Base-by-base conservation (phyloP, 495 filamentous ascomycete species). In the Podospora pseudocomata region DNA sequence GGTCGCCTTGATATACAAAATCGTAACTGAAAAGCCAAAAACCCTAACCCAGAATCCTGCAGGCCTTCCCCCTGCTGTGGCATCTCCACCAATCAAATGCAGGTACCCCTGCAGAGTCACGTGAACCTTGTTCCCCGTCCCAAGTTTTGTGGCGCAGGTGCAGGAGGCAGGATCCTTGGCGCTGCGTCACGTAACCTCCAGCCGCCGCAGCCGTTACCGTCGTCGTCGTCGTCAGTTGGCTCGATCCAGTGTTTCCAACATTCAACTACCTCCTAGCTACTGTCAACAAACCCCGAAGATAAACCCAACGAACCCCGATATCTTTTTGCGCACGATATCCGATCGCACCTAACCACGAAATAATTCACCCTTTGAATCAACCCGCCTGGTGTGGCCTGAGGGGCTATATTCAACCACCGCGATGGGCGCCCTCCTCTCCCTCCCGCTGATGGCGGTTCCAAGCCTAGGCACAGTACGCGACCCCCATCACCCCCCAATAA, bases 341-440 rank as follows among this genome's bases (percentile, higher is more conserved):
- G 19, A 58, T 58, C n/a, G n/a, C 15, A 27, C 23, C 23, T 15
- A 58, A 58, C 56, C 19, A 4, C 3, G 4, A 16, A 2, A 4
- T 30, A 9, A 6, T 61, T 27, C 23, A 7, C 23, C 5, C 4
- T 61, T 30, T 73, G 60, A 73, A 63, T 73, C 44, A 65, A 18
- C 49, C n/a, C 9, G 11, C 63, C 15, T 30, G 19, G n/a, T 28
- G 39, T 13, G 13, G 9, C 5, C 39, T 13, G 5, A 49, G 7
- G 39, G 39, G 39, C 39, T 23, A 23, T 23, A 13, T 0, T 49
- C 61, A 67, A 58, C 49, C 67, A 65, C 70, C 76, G 85, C 73
- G 68, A 96, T 99, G 95, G 95, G 95, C 71, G 95, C 93, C 65
- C 83, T 96, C 71, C 84, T 99, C 49, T 97, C 94, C 63, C 72